These are phyloP conservation scores for Gossypium davidsonii DNA, from an alignment of 441 rosid species.

Conservation along the genomic window DNA sequence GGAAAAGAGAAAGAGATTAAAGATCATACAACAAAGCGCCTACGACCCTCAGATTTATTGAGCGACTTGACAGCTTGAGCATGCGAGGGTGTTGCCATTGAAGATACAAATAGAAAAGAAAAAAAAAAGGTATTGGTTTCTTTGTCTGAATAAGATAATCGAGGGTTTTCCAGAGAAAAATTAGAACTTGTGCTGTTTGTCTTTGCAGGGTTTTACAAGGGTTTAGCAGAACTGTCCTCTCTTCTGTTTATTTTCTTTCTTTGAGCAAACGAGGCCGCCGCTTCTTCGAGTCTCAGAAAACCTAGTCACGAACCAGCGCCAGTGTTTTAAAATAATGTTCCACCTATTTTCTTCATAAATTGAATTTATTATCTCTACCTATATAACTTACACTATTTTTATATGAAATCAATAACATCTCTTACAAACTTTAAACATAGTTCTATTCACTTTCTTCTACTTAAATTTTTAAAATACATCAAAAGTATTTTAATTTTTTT, in stretches of 20 bases:
- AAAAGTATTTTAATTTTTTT: too few relatives aligned
- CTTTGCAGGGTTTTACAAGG: not conserved
- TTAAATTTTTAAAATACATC: too few relatives aligned
- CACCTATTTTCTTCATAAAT: too few relatives aligned
- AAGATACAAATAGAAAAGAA: not conserved
- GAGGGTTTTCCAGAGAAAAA: not conserved
- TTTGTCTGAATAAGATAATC: not conserved
- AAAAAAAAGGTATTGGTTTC: not conserved
- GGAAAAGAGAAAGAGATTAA: not conserved
- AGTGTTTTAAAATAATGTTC: not conserved
- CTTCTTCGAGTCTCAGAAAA: not conserved
- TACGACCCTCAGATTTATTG: slow-evolving; percentile 63
- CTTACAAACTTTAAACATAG: too few relatives aligned
- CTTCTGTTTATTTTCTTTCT: not conserved
- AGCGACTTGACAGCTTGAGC: slow-evolving; percentile 87
- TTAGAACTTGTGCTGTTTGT: not conserved
- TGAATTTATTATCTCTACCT: too few relatives aligned
- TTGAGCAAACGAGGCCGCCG: not conserved
- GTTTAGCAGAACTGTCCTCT: not conserved
- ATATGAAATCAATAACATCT: too few relatives aligned
- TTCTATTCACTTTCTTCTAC: too few relatives aligned
- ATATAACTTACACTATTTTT: too few relatives aligned
- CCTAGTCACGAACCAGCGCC: not conserved
- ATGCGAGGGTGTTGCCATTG: slow-evolving; percentile 59
- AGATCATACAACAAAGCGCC: slow-evolving; percentile 64